phyloP scores from a whole-genome alignment of 2,329 filamentous ascomycete species.

The Zasmidium citrigriseum region DNA sequence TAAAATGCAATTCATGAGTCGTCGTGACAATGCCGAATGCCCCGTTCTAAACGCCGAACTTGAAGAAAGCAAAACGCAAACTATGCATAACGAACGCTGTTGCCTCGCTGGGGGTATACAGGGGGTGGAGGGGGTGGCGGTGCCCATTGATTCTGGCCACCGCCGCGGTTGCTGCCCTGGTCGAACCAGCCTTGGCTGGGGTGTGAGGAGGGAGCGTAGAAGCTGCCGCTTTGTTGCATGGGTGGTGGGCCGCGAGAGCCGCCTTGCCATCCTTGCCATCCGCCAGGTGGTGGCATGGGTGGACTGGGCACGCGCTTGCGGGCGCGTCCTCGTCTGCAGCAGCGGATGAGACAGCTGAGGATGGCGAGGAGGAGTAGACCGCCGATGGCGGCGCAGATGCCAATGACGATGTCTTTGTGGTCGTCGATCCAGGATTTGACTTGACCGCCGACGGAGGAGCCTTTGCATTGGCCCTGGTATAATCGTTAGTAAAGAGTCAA shows the following conservation, averaged over 20 bases:
- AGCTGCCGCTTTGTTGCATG: conserved; percentile 13
- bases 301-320: conserved; percentile 20
- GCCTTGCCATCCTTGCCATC: conserved; percentile 37
- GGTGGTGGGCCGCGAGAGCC: conserved; percentile 11
- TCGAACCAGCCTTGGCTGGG: conserved; percentile 28
- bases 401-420: conserved; percentile 82
- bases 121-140: conserved; percentile 25
- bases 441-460: conserved; percentile 68
- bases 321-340: conserved; percentile 44
- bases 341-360: conserved; percentile 65
- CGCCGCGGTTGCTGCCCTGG: conserved; percentile 13
- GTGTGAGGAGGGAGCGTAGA: conserved; percentile 16
- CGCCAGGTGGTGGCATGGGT: conserved; percentile 29
- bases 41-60: background rate
- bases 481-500: conserved; percentile 5
- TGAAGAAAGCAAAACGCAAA: background rate
- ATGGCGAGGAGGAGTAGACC: conserved; percentile 70
- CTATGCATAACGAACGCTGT: conserved; percentile 25
- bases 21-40: background rate
- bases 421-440: conserved; percentile 73
- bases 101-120: conserved; percentile 15
- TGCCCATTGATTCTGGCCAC: conserved; percentile 11
- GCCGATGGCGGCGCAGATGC: conserved; percentile 70
- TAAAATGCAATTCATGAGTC: background rate
- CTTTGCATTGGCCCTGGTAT: conserved; percentile 68